Percentiles rank a stretch among this genome's conserved stretches.
phyloP scores from a whole-genome alignment of 2,329 filamentous ascomycete genomes.

The Alternaria dauci region DNA sequence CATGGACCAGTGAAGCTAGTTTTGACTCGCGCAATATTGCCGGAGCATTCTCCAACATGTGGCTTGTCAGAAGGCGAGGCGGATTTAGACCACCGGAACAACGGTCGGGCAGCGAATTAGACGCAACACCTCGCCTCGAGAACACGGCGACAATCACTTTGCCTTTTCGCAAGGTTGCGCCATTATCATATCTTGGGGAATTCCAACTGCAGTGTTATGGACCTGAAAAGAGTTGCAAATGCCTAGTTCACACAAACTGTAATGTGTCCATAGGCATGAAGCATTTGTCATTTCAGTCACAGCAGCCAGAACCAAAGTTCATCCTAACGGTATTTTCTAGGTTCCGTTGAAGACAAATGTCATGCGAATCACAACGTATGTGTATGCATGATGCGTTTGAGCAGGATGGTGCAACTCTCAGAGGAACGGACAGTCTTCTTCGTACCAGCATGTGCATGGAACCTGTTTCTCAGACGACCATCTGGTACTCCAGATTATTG shows the following conservation, averaged over 20 bases:
- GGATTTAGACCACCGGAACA: slow-evolving; percentile 5
- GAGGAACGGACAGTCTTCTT: neutral
- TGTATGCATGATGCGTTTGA: neutral
- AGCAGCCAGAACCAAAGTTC: neutral
- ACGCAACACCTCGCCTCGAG: neutral
- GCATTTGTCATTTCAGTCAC: neutral
- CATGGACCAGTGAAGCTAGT: slow-evolving; percentile 17
- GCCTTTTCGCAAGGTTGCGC: neutral
- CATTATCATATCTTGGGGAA: neutral
- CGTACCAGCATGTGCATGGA: neutral
- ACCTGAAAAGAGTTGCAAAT: too few species aligned
- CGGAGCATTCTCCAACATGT: slow-evolving; percentile 11
- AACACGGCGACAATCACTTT: neutral
- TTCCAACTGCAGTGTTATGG: neutral
- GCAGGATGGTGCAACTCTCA: neutral
- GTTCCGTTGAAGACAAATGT: neutral
- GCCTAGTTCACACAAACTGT: neutral
- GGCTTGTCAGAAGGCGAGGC: slow-evolving; percentile 5
- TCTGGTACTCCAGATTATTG: neutral
- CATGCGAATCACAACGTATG: neutral
- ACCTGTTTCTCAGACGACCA: neutral
- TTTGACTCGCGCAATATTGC: slow-evolving; percentile 20
- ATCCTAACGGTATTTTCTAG: neutral
- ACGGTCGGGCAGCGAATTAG: neutral
- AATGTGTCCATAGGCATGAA: neutral